Percentiles rank a stretch among this genome's conserved stretches.
phyloP scores from a whole-genome alignment of 495 filamentous ascomycete genomes.

The Aspergillus coremiiformis region DNA sequence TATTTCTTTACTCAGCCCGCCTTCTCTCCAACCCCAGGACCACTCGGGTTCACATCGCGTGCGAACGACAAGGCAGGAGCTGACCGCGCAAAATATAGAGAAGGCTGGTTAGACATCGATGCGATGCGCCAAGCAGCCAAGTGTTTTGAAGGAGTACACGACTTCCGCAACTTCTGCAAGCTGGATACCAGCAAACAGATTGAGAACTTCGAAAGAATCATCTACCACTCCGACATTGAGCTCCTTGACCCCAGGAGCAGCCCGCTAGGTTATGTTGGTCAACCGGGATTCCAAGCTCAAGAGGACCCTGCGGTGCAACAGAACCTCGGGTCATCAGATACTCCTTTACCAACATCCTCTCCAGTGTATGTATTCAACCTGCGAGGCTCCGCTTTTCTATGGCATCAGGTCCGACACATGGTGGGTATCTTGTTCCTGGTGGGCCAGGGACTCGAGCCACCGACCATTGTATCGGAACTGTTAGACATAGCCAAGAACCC shows the following conservation, averaged over 20 bases:
- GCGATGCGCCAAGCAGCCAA: conserved; percentile 78
- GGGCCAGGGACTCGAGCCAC: conserved; percentile 80
- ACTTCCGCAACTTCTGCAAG: conserved; percentile 97
- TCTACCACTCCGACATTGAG: conserved; percentile 70
- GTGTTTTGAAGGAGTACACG: conserved; percentile 72
- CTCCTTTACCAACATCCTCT: conserved; percentile 26
- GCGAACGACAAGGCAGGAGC: conserved; percentile 11
- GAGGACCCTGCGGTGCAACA: conserved; percentile 14
- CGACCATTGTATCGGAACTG: conserved; percentile 61
- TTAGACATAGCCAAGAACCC: conserved; percentile 65
- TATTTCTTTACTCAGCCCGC: conserved; percentile 98
- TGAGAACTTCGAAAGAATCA: conserved; percentile 66
- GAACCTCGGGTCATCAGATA: conserved; percentile 14
- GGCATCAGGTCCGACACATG: conserved; percentile 97
- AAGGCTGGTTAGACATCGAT: conserved; percentile 69
- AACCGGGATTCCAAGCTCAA: conserved; percentile 27
- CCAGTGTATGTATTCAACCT: conserved; percentile 82
- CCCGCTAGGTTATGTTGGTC: conserved; percentile 31
- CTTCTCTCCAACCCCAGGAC: conserved; percentile 52
- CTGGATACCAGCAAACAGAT: conserved; percentile 81
- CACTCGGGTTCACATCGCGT: conserved; percentile 27
- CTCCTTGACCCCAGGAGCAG: conserved; percentile 48
- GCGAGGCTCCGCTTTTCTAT: conserved; percentile 88
- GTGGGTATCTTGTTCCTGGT: conserved; percentile 78
- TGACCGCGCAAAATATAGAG: conserved; percentile 28